Base-by-base conservation (phyloP, 306 rosid genomes). In the apple (Malus domestica) region DNA sequence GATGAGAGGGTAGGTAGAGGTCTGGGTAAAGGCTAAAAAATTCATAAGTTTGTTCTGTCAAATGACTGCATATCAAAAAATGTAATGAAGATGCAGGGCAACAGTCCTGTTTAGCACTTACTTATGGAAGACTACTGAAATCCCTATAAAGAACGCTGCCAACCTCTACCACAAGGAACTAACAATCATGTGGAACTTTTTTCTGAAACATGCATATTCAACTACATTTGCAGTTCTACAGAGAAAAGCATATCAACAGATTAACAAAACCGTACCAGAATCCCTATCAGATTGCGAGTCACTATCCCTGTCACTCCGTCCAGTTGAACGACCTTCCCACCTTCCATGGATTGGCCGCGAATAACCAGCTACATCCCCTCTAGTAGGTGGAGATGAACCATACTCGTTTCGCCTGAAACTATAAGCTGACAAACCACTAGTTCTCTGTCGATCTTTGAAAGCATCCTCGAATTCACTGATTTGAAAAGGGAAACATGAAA, bases 331-430 rank as follows among this genome's bases (percentile, higher is more conserved):
- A 85, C 89, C 66, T 54, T 90, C 98, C 98, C 97, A 90, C 81
- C 84, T 96, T 85, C 97, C 99, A 68, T 81, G 96, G 55, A 40
- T 73, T 60, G 93, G 91, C 57, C 97, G 83, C 5, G 92, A 85
- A 89, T 82, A 80, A 81, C 85, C 81, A 81, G 67, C 82, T 15
- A 49, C 58, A 67, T 91, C 99, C 58, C 91, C 97, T 81, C 84
- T 87, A 63, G 84, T 85, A 74, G 98, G 99, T 70, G 99, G 99
- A 51, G 99, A 93, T 70, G 97, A 85, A 70, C 96, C 84, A 78
- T 85, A 86, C 35, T 93, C 96, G 62, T 68, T 87, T 45, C 84
- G 96, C 81, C 90, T 88, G 82, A 86, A 87, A 86, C 78, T 87
- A 83, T 78, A 85, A 20, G 71, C 74, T 52, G 97, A 80, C 67